Conservation (phyloP, 2,329 filamentous ascomycete species). For the Coniochaeta sp. region DNA sequence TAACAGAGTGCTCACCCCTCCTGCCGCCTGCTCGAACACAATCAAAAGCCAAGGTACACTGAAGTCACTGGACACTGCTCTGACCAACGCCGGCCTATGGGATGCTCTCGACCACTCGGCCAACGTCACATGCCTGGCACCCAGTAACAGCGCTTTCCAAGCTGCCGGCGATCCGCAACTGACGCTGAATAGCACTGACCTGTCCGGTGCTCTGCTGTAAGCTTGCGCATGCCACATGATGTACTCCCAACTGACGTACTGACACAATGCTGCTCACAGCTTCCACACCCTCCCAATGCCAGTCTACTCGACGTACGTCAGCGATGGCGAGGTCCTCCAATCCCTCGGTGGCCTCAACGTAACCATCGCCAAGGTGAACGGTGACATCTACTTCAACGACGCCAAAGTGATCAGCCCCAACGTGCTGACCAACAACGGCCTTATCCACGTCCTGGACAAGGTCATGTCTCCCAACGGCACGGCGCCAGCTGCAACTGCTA, state of each 20-base stretch:
- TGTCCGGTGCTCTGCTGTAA: conserved; percentile 12
- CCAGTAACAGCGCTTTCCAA: conserved; percentile 11
- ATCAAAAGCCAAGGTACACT: conserved; percentile 6
- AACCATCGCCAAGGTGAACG: conserved; percentile 3
- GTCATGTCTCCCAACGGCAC: conserved; percentile 9
- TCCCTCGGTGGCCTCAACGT: conserved; percentile 9
- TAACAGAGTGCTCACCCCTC: conserved; percentile 10
- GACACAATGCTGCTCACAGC: not conserved
- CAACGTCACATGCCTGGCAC: conserved; percentile 16
- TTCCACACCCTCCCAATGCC: conserved; percentile 13
- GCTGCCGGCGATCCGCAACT: conserved; percentile 12
- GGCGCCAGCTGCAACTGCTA: not conserved
- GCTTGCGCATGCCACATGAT: not conserved
- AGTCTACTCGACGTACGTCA: conserved; percentile 13
- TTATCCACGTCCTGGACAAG: conserved; percentile 16
- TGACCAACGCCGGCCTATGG: conserved; percentile 9
- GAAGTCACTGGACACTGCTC: conserved; percentile 5
- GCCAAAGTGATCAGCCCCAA: conserved; percentile 13
- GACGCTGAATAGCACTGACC: conserved; percentile 6
- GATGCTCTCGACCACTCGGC: conserved; percentile 9
- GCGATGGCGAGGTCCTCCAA: conserved; percentile 9
- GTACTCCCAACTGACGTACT: too few relatives aligned
- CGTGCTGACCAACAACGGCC: conserved; percentile 16
- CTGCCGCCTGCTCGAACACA: conserved; percentile 9
- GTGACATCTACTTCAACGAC: conserved; percentile 11